Evolutionary conservation across 2,329 filamentous ascomycete species (phyloP), one percentile per base, ranked within the genome.

Genomic region (Ophiostoma tasmaniense): DNA sequence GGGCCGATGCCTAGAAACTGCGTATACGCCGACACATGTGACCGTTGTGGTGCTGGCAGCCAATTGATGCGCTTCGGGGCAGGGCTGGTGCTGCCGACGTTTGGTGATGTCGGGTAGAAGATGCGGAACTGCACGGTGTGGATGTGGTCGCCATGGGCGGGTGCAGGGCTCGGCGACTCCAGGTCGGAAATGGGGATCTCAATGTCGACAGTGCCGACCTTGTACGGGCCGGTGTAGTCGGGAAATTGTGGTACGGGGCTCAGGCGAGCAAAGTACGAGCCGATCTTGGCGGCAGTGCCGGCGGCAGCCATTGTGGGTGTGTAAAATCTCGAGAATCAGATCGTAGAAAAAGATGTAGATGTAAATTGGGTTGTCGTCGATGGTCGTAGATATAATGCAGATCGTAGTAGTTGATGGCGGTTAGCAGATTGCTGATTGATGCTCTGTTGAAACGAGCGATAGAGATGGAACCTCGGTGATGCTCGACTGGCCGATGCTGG

Each of bases 81-180:
- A 64, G 62, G 62, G 35, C 30, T 35, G 8, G 59, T 17, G 30
- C 22, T 30, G 35, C 78, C 78, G 2, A 84, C 81, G 22, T 81
- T 80, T 4, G 81, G 76, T 0, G 81, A 79, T 28, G 89, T 88
- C 0, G 92, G 92, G 76, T 96, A 96, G 79, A 91, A 96, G 70
- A 96, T 83, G 71, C 92, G 87, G 77, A 92, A 95, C 69, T 90
- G 89, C 33, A 96, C 82, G 0, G 92, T 96, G 25, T 87, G 81
- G 64, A 93, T 87, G 62, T 82, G 81, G 68, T 79, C 78, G 5
- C 86, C 83, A 66, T 84, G 82, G 8, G 82, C 80, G 6, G 86
- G 85, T 8, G 81, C 77, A 3, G 83, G 80, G 28, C 84, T 81
- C 0, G 88, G 85, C 1, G 84, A 81, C 1, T 82, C 76, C 6